A percentile compares a stretch with the other conserved stretches of the same genome.
phyloP scores from a whole-genome alignment of 371 early-diverging fungal species.

The Mortierella sp. region DNA sequence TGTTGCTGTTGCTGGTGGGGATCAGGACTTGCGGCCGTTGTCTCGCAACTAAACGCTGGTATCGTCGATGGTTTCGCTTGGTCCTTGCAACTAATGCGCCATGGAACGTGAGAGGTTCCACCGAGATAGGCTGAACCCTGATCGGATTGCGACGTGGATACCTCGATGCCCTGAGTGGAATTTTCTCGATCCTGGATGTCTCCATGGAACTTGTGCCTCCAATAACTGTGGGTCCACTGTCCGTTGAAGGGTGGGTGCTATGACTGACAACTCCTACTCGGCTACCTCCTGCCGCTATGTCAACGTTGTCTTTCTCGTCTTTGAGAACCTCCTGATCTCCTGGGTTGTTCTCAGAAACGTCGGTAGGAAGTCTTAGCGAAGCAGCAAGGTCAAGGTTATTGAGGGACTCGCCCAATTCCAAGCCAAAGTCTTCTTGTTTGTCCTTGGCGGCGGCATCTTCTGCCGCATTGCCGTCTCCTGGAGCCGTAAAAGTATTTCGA shows the following conservation, averaged over 20 bases:
- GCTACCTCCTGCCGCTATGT: background rate
- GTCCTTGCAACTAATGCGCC: slow-evolving; percentile 42
- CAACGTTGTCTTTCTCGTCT: slow-evolving; percentile 1
- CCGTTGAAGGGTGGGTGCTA: background rate
- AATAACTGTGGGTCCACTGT: background rate
- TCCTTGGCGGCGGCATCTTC: too few relatives aligned
- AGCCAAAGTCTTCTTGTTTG: background rate
- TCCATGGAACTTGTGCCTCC: too few relatives aligned
- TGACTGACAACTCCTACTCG: background rate
- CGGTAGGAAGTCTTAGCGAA: too few relatives aligned
- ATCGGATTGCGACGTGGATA: slow-evolving; percentile 25
- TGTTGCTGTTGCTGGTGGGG: slow-evolving; percentile 4
- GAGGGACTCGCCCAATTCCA: too few relatives aligned
- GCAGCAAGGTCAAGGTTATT: too few relatives aligned
- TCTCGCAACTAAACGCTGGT: slow-evolving; percentile 18
- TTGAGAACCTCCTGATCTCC: background rate
- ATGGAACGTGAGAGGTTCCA: slow-evolving; percentile 46
- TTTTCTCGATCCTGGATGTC: too few relatives aligned
- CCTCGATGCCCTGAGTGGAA: background rate
- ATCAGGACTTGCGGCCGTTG: slow-evolving; percentile 9
- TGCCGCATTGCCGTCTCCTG: too few relatives aligned
- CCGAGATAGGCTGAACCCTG: slow-evolving; percentile 45
- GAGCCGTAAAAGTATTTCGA: too few relatives aligned
- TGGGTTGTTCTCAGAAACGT: too few relatives aligned
- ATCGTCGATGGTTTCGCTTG: slow-evolving; percentile 18